Conservation (phyloP, 768 basidiomycete genomes). For the Goffeauzyma gilvescens region DNA sequence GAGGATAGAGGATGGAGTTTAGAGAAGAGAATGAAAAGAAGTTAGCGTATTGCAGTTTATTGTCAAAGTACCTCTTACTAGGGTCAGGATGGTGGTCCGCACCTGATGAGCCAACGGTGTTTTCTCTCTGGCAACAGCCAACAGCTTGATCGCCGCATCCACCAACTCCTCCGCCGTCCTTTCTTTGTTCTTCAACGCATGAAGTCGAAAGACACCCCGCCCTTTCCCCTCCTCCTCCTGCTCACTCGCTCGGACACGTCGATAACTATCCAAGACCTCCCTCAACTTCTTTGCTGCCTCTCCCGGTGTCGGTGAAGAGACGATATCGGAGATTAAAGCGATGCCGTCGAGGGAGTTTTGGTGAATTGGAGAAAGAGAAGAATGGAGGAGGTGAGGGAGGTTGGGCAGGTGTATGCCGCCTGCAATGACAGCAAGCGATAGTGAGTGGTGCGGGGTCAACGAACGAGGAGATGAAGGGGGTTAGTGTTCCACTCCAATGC, state of each 20-base stretch:
- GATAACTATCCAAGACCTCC: slow-evolving; percentile 19
- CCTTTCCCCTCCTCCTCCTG: not conserved
- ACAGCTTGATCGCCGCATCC: slow-evolving; percentile 37
- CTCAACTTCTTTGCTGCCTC: slow-evolving; percentile 34
- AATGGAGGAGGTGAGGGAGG: slow-evolving; percentile 54
- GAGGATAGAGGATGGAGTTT: too few species aligned
- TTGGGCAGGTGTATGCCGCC: slow-evolving; percentile 75
- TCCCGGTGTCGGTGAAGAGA: slow-evolving; percentile 44
- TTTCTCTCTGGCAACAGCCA: slow-evolving; percentile 38
- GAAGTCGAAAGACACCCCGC: not conserved
- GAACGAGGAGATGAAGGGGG: not conserved
- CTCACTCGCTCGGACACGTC: slow-evolving; percentile 28
- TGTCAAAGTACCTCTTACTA: too few species aligned
- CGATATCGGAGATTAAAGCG: slow-evolving; percentile 75
- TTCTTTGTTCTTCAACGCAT: not conserved
- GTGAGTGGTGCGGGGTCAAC: not conserved
- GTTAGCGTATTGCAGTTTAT: too few species aligned
- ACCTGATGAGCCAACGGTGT: slow-evolving; percentile 64
- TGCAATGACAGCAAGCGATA: slow-evolving; percentile 27
- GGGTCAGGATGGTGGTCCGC: slow-evolving; percentile 5
- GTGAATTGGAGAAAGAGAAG: slow-evolving; percentile 41
- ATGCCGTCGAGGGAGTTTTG: slow-evolving; percentile 54
- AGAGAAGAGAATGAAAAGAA: too few species aligned
- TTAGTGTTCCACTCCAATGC: not conserved
- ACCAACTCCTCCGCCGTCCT: slow-evolving; percentile 12